Conservation (phyloP, 2,329 filamentous ascomycete species). For the Fusarium coicis region DNA sequence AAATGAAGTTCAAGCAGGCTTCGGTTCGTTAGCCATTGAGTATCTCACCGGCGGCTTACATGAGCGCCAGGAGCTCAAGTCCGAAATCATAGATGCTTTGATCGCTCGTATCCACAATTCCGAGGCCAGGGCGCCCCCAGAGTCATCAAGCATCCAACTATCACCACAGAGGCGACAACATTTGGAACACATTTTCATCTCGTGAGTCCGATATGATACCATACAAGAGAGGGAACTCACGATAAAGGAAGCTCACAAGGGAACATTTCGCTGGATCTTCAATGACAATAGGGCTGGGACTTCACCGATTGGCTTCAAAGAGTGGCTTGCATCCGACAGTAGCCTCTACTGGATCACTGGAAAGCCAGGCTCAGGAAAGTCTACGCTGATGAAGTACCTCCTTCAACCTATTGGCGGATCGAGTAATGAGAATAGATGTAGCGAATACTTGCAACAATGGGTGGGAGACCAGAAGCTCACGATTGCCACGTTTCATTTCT, state of each 20-base stretch:
- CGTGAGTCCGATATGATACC: conserved; percentile 1
- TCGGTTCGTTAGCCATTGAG: neutral
- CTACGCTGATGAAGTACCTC: conserved; percentile 8
- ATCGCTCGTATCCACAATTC: neutral
- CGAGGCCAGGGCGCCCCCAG: accelerated
- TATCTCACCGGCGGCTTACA: neutral
- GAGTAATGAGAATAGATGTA: neutral
- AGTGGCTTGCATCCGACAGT: conserved; percentile 4
- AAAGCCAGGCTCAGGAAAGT: conserved; percentile 20
- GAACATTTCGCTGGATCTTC: conserved; percentile 22
- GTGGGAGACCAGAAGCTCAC: neutral
- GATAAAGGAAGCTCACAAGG: conserved; percentile 13
- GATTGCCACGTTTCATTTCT: conserved; percentile 23
- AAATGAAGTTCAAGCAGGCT: neutral
- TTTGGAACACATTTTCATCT: neutral
- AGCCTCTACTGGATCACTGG: conserved; percentile 26
- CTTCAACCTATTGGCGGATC: neutral
- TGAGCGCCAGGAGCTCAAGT: neutral
- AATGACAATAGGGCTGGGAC: neutral
- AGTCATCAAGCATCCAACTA: neutral
- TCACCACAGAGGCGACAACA: neutral
- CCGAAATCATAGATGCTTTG: neutral
- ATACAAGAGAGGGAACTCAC: conserved; percentile 17
- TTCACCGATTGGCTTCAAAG: neutral
- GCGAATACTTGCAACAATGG: neutral